Base-by-base conservation (phyloP, 345 rosid genomes). In the Aethionema arabicum region DNA sequence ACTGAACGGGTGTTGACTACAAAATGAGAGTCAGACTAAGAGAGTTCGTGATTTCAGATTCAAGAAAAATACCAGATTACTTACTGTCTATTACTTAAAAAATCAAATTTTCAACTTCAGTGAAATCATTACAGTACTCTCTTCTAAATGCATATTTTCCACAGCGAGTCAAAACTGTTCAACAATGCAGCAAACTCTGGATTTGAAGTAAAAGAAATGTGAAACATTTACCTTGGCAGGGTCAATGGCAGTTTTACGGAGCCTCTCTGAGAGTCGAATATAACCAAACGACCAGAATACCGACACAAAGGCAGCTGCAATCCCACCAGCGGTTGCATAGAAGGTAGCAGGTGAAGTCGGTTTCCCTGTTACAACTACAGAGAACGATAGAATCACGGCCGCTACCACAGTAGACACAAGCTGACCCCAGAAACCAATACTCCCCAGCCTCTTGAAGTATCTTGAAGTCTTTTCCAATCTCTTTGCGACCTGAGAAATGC, bases 281-380 rank as follows among this genome's bases (percentile, higher is more conserved):
- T 95, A 88, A 11, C 96, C 96, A 67, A 90, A 95, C 2, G 99
- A 95, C 96, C 95, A 95, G 64, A 95, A 95, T 36, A 95, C 84
- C 0, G 99, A 95, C 45, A 90, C 77, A 72, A 90, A 95, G 0
- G 89, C 80, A 42, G 99, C 99, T 4, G 81, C 97, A 30, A 90
- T 95, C 37, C 97, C 97, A 32, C 82, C 90, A 4, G 92, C 76
- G 21, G 99, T 95, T 7, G 96, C 84, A 61, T 90, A 95, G 69
- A 95, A 95, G 0, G 89, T 86, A 16, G 85, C 75, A 14, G 97
- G 97, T 0, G 97, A 87, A 8, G 88, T 67, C n/a, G 90, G 73
- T 72, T 80, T 88, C 72, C 97, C 97, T 0, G 95, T 86, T 13
- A 85, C 63, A 56, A 81, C 83, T 49, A 90, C 59, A 9, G 96